Percentiles rank a stretch among this genome's conserved stretches.
Evolutionary conservation across 805 yeast species (phyloP).

Genomic region (Suhomyces xylopsoci): DNA sequence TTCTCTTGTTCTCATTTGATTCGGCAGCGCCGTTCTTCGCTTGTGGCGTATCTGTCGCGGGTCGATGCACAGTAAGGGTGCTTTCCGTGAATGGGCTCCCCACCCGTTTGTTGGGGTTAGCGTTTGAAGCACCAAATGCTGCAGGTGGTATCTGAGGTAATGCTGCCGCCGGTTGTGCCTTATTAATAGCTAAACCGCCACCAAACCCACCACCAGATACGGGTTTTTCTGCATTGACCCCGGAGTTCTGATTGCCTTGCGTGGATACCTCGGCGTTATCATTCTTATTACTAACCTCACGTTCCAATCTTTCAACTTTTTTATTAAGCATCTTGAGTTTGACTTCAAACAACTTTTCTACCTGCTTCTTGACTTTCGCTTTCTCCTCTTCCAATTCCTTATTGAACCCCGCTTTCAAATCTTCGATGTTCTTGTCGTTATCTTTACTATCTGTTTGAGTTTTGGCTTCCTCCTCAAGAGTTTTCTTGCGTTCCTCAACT

Average conservation of each 20-base stretch:
- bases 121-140: not conserved
- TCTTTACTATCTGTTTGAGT: constrained; percentile 9
- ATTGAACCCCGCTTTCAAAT: constrained; percentile 17
- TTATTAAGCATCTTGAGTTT: constrained; percentile 53
- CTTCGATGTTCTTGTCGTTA: constrained; percentile 13
- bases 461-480: constrained; percentile 38
- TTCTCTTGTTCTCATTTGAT: constrained; percentile 6
- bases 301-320: constrained; percentile 51
- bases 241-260: not conserved
- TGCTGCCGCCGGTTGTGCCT: not conserved
- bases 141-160: not conserved
- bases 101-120: constrained; percentile 5
- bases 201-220: not conserved
- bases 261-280: not conserved
- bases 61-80: constrained; percentile 32
- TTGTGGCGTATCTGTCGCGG: constrained; percentile 15
- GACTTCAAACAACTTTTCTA: constrained; percentile 57
- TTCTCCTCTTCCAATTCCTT: constrained; percentile 19
- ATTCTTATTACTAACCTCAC: not conserved
- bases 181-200: not conserved
- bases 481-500: constrained; percentile 20
- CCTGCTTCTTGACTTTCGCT: constrained; percentile 46
- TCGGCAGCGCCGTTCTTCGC: not conserved
- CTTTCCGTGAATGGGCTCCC: constrained; percentile 26
- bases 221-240: not conserved